Base-by-base conservation (phyloP, 1,139 yeast genomes). In the Pichiaceae sp. region DNA sequence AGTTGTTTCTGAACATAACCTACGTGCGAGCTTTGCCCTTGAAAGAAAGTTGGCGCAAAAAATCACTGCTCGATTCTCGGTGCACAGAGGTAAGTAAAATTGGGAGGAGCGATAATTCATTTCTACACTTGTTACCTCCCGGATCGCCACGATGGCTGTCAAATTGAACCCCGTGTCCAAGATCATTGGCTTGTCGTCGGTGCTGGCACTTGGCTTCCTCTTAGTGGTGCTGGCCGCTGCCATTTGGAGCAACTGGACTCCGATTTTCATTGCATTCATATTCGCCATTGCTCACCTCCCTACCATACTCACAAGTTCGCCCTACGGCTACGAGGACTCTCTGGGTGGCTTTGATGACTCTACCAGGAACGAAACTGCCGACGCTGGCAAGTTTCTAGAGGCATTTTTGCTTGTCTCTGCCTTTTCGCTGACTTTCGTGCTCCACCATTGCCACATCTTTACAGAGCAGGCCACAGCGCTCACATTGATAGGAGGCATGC, bases 1-100 rank as follows among this genome's bases (percentile, higher is more conserved):
- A 91, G 55, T 94, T 91, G 65, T 91, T 91, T 71, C 98, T 84
- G 60, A 91, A 91, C 98, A 19, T 20, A 9, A 6, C 7, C n/a
- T 26, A 21, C 7, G 11, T 21, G 11, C 7, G 7, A 7, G 9
- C 24, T 21, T 21, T 21, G 24, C 24, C 24, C 24, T 21, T 21
- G 24, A 11, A 21, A 21, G 11, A 21, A 21, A 21, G 24, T 21
- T 21, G 24, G 24, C n/a, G n/a, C n/a, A n/a, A n/a, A n/a, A n/a
- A n/a, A n/a, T n/a, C n/a, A n/a, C n/a, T n/a, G n/a, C n/a, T n/a
- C n/a, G n/a, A n/a, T n/a, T n/a, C n/a, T n/a, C n/a, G n/a, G n/a
- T 23, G 17, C 7, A n/a, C 11, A 12, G 17, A 16, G 12, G 29
- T 16, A 16, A n/a, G 29, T 14, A 16, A 21, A 11, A 21, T 7